Evolutionary conservation across 129 eudicot species (phyloP).

Genomic region (Pulicaria dysenterica): DNA sequence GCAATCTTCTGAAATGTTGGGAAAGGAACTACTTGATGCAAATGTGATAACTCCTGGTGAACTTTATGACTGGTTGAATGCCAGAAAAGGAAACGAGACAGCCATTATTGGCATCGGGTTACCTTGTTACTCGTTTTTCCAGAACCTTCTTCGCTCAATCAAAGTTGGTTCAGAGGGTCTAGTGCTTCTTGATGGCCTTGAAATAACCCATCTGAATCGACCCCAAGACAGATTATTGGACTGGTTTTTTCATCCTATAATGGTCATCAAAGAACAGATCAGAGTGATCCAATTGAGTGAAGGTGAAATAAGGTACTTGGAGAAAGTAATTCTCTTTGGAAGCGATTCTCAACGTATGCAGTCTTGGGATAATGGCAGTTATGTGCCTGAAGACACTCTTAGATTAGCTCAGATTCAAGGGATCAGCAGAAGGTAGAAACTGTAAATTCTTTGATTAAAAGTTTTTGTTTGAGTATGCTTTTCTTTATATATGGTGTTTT

Average conservation of each 20-base stretch:
- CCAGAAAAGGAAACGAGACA: conserved; percentile 57
- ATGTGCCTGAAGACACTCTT: conserved; percentile 63
- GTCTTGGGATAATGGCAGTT: conserved; percentile 86
- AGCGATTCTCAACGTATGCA: conserved; percentile 55
- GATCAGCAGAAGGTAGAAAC: conserved; percentile 68
- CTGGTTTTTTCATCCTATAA: conserved; percentile 89
- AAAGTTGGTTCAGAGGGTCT: conserved; percentile 81
- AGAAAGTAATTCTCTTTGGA: conserved; percentile 67
- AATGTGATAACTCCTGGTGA: conserved; percentile 56
- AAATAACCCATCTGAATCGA: conserved; percentile 69
- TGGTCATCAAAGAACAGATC: conserved; percentile 91
- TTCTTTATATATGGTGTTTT: not conserved
- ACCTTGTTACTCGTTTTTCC: conserved; percentile 71
- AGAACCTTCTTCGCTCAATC: conserved; percentile 57
- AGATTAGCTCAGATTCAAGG: conserved; percentile 91
- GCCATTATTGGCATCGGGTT: conserved; percentile 63
- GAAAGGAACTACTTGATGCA: conserved; percentile 71
- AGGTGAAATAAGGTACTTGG: conserved; percentile 61
- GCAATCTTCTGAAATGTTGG: conserved; percentile 65
- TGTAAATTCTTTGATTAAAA: not conserved
- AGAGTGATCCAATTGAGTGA: conserved; percentile 60
- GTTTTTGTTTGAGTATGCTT: not conserved
- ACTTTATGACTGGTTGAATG: conserved; percentile 81
- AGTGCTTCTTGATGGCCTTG: conserved; percentile 66
- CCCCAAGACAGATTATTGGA: conserved; percentile 84